Percentiles rank a stretch among this genome's conserved stretches.
phyloP scores from a whole-genome alignment of 352 stramenopile genomes.

The Plasmopara muralis region DNA sequence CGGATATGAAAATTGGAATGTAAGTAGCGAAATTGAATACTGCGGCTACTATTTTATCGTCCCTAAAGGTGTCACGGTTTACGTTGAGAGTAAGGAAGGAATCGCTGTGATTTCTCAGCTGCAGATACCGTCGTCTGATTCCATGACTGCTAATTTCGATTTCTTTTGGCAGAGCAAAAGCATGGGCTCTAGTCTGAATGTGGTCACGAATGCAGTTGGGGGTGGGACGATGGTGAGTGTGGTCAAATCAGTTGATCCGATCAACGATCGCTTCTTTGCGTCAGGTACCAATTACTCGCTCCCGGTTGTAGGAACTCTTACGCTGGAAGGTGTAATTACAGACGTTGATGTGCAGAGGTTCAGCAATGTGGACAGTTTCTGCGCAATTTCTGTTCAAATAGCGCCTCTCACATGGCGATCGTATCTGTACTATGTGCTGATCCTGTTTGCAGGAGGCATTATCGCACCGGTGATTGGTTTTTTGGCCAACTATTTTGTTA shows the following conservation, averaged over 20 bases:
- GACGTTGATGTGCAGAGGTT: slow-evolving; percentile 44
- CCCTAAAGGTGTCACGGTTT: slow-evolving; percentile 40
- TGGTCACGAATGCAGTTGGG: slow-evolving; percentile 58
- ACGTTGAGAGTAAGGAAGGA: slow-evolving; percentile 32
- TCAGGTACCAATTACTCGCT: slow-evolving; percentile 28
- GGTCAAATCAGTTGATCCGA: slow-evolving; percentile 51
- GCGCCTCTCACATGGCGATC: slow-evolving; percentile 46
- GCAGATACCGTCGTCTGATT: slow-evolving; percentile 32
- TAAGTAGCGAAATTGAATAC: slow-evolving; percentile 32
- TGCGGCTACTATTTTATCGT: slow-evolving; percentile 72
- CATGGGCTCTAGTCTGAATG: slow-evolving; percentile 45
- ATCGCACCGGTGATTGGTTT: slow-evolving; percentile 60
- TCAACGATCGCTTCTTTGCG: slow-evolving; percentile 44
- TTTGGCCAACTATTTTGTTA: slow-evolving; percentile 71
- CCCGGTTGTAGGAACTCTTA: slow-evolving; percentile 37
- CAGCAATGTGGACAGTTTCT: slow-evolving; percentile 44
- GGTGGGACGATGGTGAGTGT: slow-evolving; percentile 52
- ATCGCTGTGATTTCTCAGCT: slow-evolving; percentile 49
- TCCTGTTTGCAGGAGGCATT: slow-evolving; percentile 69
- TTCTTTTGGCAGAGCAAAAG: slow-evolving; percentile 69
- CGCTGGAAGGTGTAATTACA: slow-evolving; percentile 37
- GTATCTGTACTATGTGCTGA: slow-evolving; percentile 56
- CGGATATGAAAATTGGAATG: slow-evolving; percentile 47
- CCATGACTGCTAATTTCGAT: slow-evolving; percentile 41
- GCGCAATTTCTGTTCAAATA: slow-evolving; percentile 53